Evolutionary conservation across 1,284 basidiomycete genomes (phyloP).

Genomic region (Inonotus obliquus): DNA sequence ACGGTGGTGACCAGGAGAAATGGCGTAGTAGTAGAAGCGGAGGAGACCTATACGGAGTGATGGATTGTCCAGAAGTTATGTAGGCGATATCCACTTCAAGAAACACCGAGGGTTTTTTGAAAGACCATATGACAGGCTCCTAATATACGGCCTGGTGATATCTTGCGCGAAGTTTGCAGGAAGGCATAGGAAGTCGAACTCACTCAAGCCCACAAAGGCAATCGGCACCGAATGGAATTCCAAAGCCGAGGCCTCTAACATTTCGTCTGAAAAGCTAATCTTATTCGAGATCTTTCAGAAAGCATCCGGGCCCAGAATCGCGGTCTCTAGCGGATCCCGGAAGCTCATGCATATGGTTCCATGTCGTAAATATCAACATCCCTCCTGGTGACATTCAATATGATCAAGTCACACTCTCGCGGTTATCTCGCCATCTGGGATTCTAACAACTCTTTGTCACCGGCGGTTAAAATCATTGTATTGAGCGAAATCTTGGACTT

Average conservation of each 20-base stretch:
- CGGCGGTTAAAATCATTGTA: not conserved
- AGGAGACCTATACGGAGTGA: no score
- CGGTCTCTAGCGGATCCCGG: not conserved
- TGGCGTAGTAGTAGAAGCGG: not conserved
- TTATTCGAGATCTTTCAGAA: not conserved
- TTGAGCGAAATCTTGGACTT: not conserved
- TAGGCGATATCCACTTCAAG: no score
- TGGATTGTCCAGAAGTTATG: no score
- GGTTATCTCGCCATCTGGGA: not conserved
- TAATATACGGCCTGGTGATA: no score
- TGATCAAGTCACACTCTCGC: not conserved
- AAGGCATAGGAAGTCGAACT: no score
- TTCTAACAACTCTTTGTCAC: not conserved
- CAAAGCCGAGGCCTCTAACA: not conserved
- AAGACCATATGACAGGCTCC: no score
- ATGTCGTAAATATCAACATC: not conserved
- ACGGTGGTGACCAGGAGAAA: not conserved
- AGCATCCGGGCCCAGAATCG: not conserved
- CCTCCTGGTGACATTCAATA: not conserved
- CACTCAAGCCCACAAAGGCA: no score
- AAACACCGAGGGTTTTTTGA: no score
- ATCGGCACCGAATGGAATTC: not conserved
- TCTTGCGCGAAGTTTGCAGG: no score
- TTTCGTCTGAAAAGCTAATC: not conserved
- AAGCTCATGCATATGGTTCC: not conserved